These are phyloP conservation scores for Solanum sitiens DNA, from an alignment of 257 asterid species.

Conservation along the genomic window DNA sequence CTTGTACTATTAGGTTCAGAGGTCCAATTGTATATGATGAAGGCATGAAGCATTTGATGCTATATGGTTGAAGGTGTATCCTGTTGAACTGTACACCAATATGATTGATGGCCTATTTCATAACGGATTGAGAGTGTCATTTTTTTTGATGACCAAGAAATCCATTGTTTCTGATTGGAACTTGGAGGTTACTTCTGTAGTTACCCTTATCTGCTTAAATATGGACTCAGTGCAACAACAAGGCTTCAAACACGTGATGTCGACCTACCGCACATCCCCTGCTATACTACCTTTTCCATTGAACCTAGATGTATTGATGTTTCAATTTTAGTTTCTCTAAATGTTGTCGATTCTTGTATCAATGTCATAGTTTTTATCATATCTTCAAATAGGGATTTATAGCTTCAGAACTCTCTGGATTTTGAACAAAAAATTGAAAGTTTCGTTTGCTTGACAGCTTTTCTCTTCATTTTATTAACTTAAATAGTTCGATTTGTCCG, in stretches of 20 bases:
- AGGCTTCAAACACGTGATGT: background rate
- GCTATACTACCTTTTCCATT: background rate
- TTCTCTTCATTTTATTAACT: background rate
- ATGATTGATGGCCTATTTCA: background rate
- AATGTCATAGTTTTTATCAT: background rate
- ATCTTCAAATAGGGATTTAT: background rate
- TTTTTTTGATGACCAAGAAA: background rate
- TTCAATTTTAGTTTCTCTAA: background rate
- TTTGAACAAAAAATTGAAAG: background rate
- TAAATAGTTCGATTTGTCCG: background rate
- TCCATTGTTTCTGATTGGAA: background rate
- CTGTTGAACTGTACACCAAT: background rate
- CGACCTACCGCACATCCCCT: background rate
- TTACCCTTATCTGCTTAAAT: background rate
- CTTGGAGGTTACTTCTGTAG: background rate
- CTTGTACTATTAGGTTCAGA: background rate
- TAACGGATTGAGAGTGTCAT: background rate
- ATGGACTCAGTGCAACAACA: background rate
- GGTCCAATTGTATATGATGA: background rate
- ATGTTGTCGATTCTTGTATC: background rate
- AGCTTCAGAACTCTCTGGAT: background rate
- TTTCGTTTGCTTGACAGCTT: background rate
- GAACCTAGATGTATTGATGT: background rate
- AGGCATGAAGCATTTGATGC: background rate
- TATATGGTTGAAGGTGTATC: background rate